Conservation (phyloP, 2,329 filamentous ascomycete genomes). For the Arachnomyces sp. region DNA sequence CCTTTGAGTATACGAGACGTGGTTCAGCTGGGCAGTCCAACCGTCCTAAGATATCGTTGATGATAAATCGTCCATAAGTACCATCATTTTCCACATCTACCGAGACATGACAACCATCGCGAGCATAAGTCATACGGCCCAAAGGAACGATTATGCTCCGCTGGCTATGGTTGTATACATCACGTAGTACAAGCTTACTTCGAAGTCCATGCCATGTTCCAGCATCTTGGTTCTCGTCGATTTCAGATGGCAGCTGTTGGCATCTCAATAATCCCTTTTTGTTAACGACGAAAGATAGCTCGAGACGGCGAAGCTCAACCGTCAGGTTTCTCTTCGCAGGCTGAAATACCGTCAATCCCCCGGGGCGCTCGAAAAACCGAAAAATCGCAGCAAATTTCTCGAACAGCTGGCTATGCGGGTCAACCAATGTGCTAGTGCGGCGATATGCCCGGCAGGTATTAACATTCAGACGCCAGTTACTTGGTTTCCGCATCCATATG, state of each 20-base stretch:
- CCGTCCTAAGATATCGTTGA: slow-evolving; percentile 49
- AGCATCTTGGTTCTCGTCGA: slow-evolving; percentile 52
- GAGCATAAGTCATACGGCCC: slow-evolving; percentile 27
- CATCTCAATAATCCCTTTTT: slow-evolving; percentile 36
- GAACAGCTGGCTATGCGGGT: slow-evolving; percentile 41
- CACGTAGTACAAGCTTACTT: slow-evolving; percentile 52
- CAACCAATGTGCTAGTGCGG: slow-evolving; percentile 34
- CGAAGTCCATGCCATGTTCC: slow-evolving; percentile 54
- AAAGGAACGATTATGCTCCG: slow-evolving; percentile 51
- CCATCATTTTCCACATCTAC: slow-evolving; percentile 32
- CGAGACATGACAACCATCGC: slow-evolving; percentile 36
- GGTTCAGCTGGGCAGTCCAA: slow-evolving; percentile 54
- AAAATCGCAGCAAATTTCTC: slow-evolving; percentile 40
- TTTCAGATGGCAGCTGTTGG: slow-evolving; percentile 42
- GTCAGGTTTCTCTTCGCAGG: slow-evolving; percentile 25
- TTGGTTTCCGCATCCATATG: slow-evolving; percentile 32
- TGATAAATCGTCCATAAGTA: slow-evolving; percentile 43
- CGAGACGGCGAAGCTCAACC: slow-evolving; percentile 47
- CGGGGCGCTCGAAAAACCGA: slow-evolving; percentile 40
- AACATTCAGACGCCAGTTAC: slow-evolving; percentile 37
- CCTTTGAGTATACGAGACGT: slow-evolving; percentile 48
- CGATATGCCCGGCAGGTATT: slow-evolving; percentile 19
- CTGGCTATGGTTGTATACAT: slow-evolving; percentile 30
- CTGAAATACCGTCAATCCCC: slow-evolving; percentile 43
- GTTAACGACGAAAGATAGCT: slow-evolving; percentile 50